phyloP scores from a whole-genome alignment of 2,329 filamentous ascomycete species.

The Thielaviopsis punctulata region DNA sequence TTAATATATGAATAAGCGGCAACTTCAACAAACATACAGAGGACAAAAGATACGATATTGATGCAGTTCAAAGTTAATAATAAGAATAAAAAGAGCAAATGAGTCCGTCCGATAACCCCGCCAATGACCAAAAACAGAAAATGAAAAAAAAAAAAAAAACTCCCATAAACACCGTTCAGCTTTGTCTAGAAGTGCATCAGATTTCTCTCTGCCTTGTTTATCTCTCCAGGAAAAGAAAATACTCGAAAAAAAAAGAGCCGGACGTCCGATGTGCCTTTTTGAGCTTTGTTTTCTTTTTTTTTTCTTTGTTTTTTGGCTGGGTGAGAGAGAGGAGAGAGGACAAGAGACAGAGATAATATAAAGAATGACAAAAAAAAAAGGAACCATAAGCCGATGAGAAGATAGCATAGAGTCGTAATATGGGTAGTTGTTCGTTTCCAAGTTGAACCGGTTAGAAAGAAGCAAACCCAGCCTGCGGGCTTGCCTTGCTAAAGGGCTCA shows the following conservation, averaged over 20 bases:
- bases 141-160: conserved; percentile 2
- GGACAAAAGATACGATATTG: too few species aligned
- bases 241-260: conserved; percentile 2
- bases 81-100: neutral
- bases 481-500: neutral
- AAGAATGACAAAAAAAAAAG: neutral
- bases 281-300: neutral
- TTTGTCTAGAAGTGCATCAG: conserved; percentile 4
- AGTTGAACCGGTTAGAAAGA: neutral
- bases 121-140: neutral
- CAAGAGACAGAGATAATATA: neutral
- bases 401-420: neutral
- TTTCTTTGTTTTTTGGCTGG: neutral
- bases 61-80: neutral
- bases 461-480: conserved; percentile 2
- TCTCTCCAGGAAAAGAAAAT: neutral
- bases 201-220: neutral
- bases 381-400: conserved; percentile 1
- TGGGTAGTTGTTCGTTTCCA: neutral
- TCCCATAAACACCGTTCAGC: conserved; percentile 5
- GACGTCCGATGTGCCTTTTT: neutral
- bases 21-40: too few species aligned
- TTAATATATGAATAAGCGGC: too few species aligned
- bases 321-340: neutral
- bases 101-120: conserved; percentile 1